A percentile compares a stretch with the other conserved stretches of the same genome.
Conservation (phyloP, 1,284 basidiomycete genomes). For the Phenoliferia sp. region DNA sequence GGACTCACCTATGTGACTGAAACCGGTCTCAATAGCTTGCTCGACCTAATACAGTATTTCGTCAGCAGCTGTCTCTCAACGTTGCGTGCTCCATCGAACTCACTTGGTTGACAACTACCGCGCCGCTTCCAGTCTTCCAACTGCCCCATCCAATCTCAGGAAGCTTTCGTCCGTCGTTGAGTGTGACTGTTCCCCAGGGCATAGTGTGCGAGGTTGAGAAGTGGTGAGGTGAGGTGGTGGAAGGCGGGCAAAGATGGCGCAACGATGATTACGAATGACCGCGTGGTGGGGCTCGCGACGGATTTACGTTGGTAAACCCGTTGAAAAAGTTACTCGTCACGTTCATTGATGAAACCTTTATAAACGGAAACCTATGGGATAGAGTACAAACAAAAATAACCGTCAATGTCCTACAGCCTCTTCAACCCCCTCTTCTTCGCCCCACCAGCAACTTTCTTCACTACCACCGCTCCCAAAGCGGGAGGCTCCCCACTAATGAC, state of each 20-base stretch:
- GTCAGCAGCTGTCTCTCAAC: background rate
- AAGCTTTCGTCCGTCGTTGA: conserved; percentile 45
- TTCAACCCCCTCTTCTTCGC: conserved; percentile 1
- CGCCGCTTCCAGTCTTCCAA: background rate
- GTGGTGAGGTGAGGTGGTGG: background rate
- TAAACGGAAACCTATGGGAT: too few relatives aligned
- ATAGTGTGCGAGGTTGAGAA: background rate
- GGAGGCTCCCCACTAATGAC: background rate
- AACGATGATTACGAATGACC: too few relatives aligned
- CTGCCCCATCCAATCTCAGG: conserved; percentile 42
- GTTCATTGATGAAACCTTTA: too few relatives aligned
- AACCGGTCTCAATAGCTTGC: conserved; percentile 56
- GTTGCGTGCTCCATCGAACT: background rate
- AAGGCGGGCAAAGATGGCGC: background rate
- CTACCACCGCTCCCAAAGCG: too few relatives aligned
- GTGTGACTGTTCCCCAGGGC: conserved; percentile 9
- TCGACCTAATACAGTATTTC: conserved; percentile 30
- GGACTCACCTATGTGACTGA: conserved; percentile 57
- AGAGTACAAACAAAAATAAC: too few relatives aligned
- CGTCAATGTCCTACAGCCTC: conserved; percentile 5
- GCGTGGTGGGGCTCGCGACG: too few relatives aligned
- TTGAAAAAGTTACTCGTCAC: too few relatives aligned
- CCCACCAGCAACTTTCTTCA: background rate
- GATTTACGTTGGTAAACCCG: too few relatives aligned
- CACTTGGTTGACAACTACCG: conserved; percentile 2